These are phyloP conservation scores for Panaeolus papilionaceus DNA, from an alignment of 768 basidiomycete genomes.

Conservation along the genomic window DNA sequence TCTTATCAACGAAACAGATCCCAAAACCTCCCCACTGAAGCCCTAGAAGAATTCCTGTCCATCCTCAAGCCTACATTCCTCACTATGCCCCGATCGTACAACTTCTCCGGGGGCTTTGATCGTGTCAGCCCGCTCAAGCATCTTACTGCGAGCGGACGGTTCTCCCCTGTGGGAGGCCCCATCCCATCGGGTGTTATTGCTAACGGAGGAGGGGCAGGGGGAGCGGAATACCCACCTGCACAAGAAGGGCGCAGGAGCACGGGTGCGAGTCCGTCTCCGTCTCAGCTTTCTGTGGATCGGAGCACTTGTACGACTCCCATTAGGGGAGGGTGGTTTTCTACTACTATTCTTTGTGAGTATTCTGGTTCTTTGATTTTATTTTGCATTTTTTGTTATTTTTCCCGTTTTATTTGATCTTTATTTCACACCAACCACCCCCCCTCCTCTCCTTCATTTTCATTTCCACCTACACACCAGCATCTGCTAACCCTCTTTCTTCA, in stretches of 20 bases:
- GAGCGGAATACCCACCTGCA: not conserved
- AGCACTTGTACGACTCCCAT: conserved; percentile 1
- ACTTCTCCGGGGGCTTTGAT: not conserved
- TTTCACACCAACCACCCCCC: not conserved
- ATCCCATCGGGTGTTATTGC: no score
- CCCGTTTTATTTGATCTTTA: not conserved
- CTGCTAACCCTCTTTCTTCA: not conserved
- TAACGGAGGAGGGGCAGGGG: no score
- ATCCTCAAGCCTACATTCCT: not conserved
- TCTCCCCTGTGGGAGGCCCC: not conserved
- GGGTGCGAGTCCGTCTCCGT: not conserved
- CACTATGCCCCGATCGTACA: not conserved
- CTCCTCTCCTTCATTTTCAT: not conserved
- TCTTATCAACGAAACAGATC: not conserved
- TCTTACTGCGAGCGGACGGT: not conserved
- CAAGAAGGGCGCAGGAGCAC: not conserved
- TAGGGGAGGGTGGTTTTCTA: not conserved
- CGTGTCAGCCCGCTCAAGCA: not conserved
- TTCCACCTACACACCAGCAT: no score
- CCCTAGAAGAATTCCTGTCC: conserved; percentile 1
- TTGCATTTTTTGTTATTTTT: no score
- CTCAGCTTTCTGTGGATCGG: not conserved
- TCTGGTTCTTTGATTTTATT: no score
- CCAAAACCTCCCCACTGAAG: not conserved
- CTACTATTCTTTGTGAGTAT: not conserved